These are phyloP conservation scores for Maudiozyma saulgeensis DNA, from an alignment of 805 yeast species.

Conservation along the genomic window DNA sequence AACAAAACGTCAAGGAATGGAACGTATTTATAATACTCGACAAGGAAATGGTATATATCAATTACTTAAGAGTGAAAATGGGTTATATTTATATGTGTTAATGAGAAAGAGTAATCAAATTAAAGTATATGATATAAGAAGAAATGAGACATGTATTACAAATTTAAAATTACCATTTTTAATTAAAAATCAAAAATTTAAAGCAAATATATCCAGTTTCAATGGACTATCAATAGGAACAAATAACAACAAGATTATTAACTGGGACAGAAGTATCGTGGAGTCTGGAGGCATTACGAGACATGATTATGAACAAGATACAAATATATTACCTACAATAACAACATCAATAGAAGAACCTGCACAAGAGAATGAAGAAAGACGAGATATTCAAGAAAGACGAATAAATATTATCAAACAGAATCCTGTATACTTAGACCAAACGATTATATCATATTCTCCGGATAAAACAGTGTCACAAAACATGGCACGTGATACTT, in stretches of 20 bases:
- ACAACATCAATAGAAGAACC: no score
- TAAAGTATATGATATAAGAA: conserved; percentile 30
- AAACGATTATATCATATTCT: conserved; percentile 14
- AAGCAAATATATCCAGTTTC: conserved; percentile 12
- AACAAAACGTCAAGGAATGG: background rate
- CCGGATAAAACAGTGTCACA: conserved; percentile 12
- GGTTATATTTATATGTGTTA: conserved; percentile 28
- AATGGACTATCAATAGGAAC: conserved; percentile 22
- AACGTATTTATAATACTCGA: background rate
- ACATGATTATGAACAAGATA: background rate
- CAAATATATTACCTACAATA: background rate
- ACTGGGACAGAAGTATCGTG: conserved; percentile 18
- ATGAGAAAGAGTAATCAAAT: conserved; percentile 26
- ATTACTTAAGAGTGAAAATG: conserved; percentile 29
- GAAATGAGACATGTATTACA: conserved; percentile 6
- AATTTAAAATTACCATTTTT: conserved; percentile 17
- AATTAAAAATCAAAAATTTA: conserved; percentile 17
- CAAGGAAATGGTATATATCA: conserved; percentile 31
- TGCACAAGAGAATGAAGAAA: background rate
- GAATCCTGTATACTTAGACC: conserved; percentile 13
- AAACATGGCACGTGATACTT: background rate
- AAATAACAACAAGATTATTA: conserved; percentile 10
- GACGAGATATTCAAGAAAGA: conserved; percentile 3
- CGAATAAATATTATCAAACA: conserved; percentile 13
- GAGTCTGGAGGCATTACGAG: conserved; percentile 23